A percentile compares a stretch with the other conserved stretches of the same genome.
phyloP scores from a whole-genome alignment of 2,329 filamentous ascomycete genomes.

The Lomentospora prolificans region DNA sequence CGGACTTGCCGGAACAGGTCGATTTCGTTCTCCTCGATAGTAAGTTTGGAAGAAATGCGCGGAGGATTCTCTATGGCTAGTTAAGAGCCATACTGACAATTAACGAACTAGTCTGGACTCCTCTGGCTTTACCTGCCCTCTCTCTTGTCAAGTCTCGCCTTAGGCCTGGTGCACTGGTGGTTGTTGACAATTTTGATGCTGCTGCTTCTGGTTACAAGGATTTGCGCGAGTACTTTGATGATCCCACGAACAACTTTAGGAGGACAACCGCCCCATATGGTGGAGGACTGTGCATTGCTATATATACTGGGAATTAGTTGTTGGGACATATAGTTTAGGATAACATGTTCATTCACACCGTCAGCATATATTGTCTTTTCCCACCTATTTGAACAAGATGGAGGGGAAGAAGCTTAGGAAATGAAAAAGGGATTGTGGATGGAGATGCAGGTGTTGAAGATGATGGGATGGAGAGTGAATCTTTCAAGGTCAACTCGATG shows the following conservation, averaged over 20 bases:
- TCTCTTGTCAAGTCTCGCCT: conserved; percentile 33
- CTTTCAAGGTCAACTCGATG: too few species aligned
- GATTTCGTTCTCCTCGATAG: conserved; percentile 51
- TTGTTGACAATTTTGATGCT: conserved; percentile 37
- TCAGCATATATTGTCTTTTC: too few species aligned
- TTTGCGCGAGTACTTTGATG: conserved; percentile 32
- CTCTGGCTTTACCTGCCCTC: conserved; percentile 40
- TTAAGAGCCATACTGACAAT: background rate
- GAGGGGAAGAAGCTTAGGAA: too few species aligned
- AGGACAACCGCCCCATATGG: conserved; percentile 22
- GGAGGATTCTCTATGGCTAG: conserved; percentile 12
- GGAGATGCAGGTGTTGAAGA: too few species aligned
- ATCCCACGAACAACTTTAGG: conserved; percentile 36
- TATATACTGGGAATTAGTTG: background rate
- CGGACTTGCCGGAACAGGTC: conserved; percentile 34
- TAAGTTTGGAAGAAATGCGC: conserved; percentile 24
- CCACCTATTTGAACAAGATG: too few species aligned
- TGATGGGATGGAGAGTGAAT: too few species aligned
- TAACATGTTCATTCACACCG: background rate
- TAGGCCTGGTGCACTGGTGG: conserved; percentile 33
- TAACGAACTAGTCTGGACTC: conserved; percentile 4
- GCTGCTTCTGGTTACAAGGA: conserved; percentile 31
- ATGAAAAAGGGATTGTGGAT: too few species aligned
- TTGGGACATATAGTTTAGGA: background rate
- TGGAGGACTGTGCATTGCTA: conserved; percentile 9